These are phyloP conservation scores for Debaryomyces coudertii DNA, from an alignment of 1,139 yeast species.

Conservation along the genomic window DNA sequence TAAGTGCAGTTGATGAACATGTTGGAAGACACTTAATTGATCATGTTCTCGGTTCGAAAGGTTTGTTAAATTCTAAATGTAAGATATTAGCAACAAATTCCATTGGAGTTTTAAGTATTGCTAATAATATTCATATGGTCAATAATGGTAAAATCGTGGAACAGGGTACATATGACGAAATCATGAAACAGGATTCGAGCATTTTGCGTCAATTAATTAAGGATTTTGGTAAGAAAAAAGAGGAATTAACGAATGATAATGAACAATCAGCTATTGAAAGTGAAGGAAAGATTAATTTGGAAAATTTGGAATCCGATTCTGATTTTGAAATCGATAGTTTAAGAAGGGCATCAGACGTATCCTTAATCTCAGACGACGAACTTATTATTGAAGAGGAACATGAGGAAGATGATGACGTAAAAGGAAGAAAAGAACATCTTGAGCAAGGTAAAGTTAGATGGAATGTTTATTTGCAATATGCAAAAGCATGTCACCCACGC, in stretches of 20 bases:
- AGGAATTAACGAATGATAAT: conserved; percentile 18
- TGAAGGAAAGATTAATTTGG: conserved; percentile 21
- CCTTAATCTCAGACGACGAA: conserved; percentile 46
- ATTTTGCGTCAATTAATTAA: conserved; percentile 63
- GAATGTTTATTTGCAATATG: conserved; percentile 82
- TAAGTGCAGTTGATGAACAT: conserved; percentile 94
- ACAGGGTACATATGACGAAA: conserved; percentile 69
- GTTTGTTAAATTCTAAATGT: conserved; percentile 76
- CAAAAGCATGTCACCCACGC: conserved; percentile 81
- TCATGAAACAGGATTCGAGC: conserved; percentile 55
- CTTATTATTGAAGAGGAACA: conserved; percentile 39
- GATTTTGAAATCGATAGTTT: conserved; percentile 49
- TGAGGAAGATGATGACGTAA: conserved; percentile 50
- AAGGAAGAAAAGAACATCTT: conserved; percentile 67
- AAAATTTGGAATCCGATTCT: conserved; percentile 37
- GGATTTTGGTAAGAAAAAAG: conserved; percentile 70
- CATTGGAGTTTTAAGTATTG: conserved; percentile 79
- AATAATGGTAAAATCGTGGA: conserved; percentile 79
- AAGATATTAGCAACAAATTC: conserved; percentile 87
- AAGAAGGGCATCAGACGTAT: conserved; percentile 72
- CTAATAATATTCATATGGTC: conserved; percentile 73
- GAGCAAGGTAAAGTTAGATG: conserved; percentile 96
- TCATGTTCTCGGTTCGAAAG: conserved; percentile 69
- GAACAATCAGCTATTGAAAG: conserved; percentile 15
- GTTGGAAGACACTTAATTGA: conserved; percentile 73